Conservation (phyloP, 495 filamentous ascomycete genomes). For the Aspergillus bertholletiae region DNA sequence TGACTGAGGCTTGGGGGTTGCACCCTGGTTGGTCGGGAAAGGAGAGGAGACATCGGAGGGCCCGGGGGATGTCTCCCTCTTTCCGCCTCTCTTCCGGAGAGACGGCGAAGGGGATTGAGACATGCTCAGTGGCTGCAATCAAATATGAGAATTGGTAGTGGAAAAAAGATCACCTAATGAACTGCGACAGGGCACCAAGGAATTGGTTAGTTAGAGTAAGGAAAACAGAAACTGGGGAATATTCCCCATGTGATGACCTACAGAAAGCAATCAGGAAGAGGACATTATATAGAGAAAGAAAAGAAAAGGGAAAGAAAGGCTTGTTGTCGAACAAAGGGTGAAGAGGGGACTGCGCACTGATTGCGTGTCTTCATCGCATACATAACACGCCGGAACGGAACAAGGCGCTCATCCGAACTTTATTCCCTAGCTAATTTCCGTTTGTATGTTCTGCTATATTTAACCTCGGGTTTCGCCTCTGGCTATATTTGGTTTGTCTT, state of each 20-base stretch:
- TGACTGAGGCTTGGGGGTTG: slow-evolving; percentile 33
- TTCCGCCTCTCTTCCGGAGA: slow-evolving; percentile 51
- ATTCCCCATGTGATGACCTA: neutral
- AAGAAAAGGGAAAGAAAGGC: neutral
- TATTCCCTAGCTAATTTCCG: neutral
- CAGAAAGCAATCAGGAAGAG: slow-evolving; percentile 10
- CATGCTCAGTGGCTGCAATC: slow-evolving; percentile 27
- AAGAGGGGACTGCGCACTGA: slow-evolving; percentile 5
- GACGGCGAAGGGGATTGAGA: slow-evolving; percentile 36
- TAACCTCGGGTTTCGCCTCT: neutral
- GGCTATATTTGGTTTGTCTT: neutral
- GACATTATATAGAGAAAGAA: slow-evolving; percentile 15
- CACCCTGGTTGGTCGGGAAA: slow-evolving; percentile 12
- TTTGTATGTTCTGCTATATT: neutral
- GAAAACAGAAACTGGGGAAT: neutral
- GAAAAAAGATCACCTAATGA: slow-evolving; percentile 33
- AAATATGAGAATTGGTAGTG: slow-evolving; percentile 15
- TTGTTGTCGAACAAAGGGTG: neutral
- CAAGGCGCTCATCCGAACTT: slow-evolving; percentile 13
- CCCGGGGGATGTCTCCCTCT: slow-evolving; percentile 35
- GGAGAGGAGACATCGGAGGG: slow-evolving; percentile 25
- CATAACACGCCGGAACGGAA: slow-evolving; percentile 19
- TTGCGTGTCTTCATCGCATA: slow-evolving; percentile 21
- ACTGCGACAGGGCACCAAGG: neutral
- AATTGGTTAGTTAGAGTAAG: neutral